Conservation (phyloP, 306 rosid species). For the Cajanus cajan region DNA sequence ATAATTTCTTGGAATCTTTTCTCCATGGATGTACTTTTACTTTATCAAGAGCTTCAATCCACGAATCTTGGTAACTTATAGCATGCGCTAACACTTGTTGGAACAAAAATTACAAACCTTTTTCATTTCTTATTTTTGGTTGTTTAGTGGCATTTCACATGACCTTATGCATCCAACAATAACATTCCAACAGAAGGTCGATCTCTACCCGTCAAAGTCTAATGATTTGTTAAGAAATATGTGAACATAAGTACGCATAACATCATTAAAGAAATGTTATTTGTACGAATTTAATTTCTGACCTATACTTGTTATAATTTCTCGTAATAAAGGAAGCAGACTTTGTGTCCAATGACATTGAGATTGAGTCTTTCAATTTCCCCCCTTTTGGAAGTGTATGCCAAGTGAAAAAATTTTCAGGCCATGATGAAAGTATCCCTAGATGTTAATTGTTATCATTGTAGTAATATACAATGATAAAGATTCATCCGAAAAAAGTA, state of each 20-base stretch:
- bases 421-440: background rate
- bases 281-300: background rate
- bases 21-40: background rate
- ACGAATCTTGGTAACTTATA: background rate
- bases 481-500: slow-evolving; percentile 62
- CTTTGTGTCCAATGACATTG: background rate
- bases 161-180: background rate
- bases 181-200: background rate
- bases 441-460: background rate
- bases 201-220: background rate
- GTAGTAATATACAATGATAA: background rate
- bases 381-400: background rate
- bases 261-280: background rate
- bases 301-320: too few relatives aligned
- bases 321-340: background rate
- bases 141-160: background rate
- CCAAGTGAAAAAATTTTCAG: background rate
- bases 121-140: background rate
- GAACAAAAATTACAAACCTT: background rate
- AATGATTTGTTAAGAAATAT: background rate
- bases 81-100: background rate
- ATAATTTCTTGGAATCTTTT: background rate
- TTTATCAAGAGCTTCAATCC: background rate
- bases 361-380: slow-evolving; percentile 10
- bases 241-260: too few relatives aligned